phyloP scores from a whole-genome alignment of 208 protist species.

The Trypanosoma lewisi region DNA sequence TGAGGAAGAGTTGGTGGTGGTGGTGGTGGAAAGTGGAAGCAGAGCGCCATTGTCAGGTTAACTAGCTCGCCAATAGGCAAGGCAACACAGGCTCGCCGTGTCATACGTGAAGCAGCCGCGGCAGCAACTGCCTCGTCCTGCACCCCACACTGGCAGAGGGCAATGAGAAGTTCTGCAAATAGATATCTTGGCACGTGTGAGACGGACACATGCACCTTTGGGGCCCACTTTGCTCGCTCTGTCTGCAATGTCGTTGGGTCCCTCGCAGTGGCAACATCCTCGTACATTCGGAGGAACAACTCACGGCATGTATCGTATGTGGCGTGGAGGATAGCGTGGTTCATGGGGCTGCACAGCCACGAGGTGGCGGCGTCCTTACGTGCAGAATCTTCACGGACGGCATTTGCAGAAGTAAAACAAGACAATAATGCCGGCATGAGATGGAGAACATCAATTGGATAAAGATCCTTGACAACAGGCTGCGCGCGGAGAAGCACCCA shows the following conservation, averaged over 20 bases:
- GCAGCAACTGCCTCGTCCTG: slow-evolving; percentile 42
- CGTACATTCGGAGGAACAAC: slow-evolving; percentile 72
- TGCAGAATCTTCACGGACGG: not conserved
- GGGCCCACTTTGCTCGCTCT: slow-evolving; percentile 38
- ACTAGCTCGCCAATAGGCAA: slow-evolving; percentile 45
- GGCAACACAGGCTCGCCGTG: slow-evolving; percentile 31
- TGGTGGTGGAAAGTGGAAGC: slow-evolving; percentile 32
- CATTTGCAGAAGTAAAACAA: slow-evolving; percentile 23
- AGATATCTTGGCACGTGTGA: slow-evolving; percentile 40
- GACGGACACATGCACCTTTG: slow-evolving; percentile 44
- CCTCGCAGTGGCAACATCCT: slow-evolving; percentile 10
- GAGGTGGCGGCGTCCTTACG: not conserved
- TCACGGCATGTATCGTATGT: slow-evolving; percentile 70
- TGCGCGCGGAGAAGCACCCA: slow-evolving; percentile 53
- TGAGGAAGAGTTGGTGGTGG: no score
- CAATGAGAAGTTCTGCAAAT: slow-evolving; percentile 53
- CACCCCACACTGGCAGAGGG: slow-evolving; percentile 37
- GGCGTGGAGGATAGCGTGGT: slow-evolving; percentile 37
- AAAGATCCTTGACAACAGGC: slow-evolving; percentile 38
- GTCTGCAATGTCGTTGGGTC: slow-evolving; percentile 2
- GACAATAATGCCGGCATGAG: slow-evolving; percentile 44
- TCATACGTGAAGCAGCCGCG: slow-evolving; percentile 40
- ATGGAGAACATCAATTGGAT: slow-evolving; percentile 72
- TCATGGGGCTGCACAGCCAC: slow-evolving; percentile 11
- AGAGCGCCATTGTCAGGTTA: slow-evolving; percentile 54